A percentile compares a stretch with the other conserved stretches of the same genome.
Conservation (phyloP, 352 stramenopile species). For the Phytopythium kandeliae region DNA sequence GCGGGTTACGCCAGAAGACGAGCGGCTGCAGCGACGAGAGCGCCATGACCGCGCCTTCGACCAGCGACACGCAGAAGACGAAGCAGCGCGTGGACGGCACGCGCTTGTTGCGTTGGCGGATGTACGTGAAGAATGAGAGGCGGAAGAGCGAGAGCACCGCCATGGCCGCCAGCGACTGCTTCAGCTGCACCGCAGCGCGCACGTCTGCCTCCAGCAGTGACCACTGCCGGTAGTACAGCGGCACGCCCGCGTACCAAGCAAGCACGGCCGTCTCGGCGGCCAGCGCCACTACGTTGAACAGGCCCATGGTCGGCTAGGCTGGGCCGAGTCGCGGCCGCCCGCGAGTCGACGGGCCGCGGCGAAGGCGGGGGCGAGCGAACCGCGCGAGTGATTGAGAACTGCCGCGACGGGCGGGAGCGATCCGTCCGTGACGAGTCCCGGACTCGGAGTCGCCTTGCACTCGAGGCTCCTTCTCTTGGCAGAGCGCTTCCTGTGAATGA, state of each 20-base stretch:
- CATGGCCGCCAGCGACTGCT: conserved; percentile 63
- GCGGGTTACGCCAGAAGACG: conserved; percentile 48
- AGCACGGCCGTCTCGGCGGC: conserved; percentile 47
- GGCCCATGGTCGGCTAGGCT: conserved; percentile 37
- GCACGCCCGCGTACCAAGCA: conserved; percentile 46
- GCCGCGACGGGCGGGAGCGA: too few relatives aligned
- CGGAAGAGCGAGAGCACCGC: conserved; percentile 44
- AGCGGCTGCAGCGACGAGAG: conserved; percentile 58
- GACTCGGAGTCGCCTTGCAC: too few relatives aligned
- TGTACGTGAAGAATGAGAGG: conserved; percentile 58
- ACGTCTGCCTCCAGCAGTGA: conserved; percentile 35
- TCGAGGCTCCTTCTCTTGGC: too few relatives aligned
- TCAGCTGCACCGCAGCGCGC: conserved; percentile 30
- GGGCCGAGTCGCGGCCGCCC: too few relatives aligned
- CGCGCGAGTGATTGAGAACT: too few relatives aligned
- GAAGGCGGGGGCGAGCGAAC: too few relatives aligned
- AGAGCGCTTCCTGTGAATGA: too few relatives aligned
- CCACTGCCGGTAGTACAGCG: conserved; percentile 20
- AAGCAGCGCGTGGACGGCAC: conserved; percentile 69
- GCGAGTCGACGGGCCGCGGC: too few relatives aligned
- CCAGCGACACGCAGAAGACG: conserved; percentile 72
- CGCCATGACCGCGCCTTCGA: conserved; percentile 33
- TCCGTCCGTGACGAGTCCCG: too few relatives aligned
- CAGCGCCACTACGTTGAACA: conserved; percentile 63
- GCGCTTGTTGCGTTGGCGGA: conserved; percentile 62